These are phyloP conservation scores for Podaxis sp. DNA, from an alignment of 768 basidiomycete genomes.

Conservation along the genomic window DNA sequence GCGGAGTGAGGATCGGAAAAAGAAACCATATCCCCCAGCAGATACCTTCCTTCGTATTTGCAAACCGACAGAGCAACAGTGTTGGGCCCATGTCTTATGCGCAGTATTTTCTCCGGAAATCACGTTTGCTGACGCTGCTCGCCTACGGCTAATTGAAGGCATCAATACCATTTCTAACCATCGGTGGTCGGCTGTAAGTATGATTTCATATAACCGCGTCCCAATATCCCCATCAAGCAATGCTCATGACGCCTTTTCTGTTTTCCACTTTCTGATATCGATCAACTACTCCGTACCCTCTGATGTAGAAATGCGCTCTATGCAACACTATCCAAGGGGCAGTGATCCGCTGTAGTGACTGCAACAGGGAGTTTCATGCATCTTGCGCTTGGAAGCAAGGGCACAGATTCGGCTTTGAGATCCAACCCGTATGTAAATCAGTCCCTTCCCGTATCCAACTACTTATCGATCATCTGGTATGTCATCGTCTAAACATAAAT, in stretches of 20 bases:
- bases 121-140: constrained; percentile 70
- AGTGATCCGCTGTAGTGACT: constrained; percentile 80
- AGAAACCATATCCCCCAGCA: constrained; percentile 40
- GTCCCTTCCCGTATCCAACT: neutral
- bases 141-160: constrained; percentile 81
- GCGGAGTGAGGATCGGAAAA: constrained; percentile 45
- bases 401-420: constrained; percentile 89
- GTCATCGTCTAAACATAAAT: neutral
- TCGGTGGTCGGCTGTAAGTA: constrained; percentile 71
- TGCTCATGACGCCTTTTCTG: neutral
- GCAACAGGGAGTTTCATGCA: constrained; percentile 74
- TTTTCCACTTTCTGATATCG: neutral
- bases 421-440: constrained; percentile 60
- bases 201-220: neutral
- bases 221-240: neutral
- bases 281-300: neutral
- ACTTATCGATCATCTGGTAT: neutral
- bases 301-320: constrained; percentile 62
- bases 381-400: constrained; percentile 88
- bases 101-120: constrained; percentile 84
- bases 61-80: constrained; percentile 91
- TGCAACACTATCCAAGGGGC: constrained; percentile 75
- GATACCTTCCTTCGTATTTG: constrained; percentile 70
- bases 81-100: constrained; percentile 91
- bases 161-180: constrained; percentile 66